Base-by-base conservation (phyloP, 768 basidiomycete species). In the Boletus tylopilopsis region DNA sequence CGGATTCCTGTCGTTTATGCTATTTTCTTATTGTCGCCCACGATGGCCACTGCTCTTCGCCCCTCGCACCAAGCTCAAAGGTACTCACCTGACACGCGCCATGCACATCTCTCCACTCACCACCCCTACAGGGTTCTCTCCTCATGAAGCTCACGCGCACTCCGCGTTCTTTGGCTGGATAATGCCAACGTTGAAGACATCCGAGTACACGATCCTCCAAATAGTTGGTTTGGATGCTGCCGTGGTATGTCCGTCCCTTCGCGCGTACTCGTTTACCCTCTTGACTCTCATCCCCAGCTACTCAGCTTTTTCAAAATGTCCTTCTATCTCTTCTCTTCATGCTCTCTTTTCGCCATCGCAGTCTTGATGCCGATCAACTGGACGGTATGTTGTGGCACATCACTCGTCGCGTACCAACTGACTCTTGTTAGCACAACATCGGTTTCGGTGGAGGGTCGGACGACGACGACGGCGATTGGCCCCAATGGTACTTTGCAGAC, bases 141-240 rank as follows among this genome's bases (percentile, higher is more conserved):
- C 93, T 18, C 90, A 93, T 56, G 92, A 94, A 67, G 93, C 89
- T 0, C 93, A 94, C 62, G 83, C 84, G 3, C 87, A 90, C 58
- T 77, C 81, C 51, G 83, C 87, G 0, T 90, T 96, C 72, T 93
- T 96, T 69, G 93, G 93, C 22, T 99, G 96, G 95, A 89, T 99
- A 45, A 70, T 95, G 57, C 95, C 95, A 1, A 98, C 95, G 0
- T 77, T 97, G 36, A 74, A 79, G 50, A 93, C 87, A 0, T 94
- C 90, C 38, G 95, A 99, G 64, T 94, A 90, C 53, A 88, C 92
- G 0, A 83, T 99, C 4, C 75, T 99, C 3, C 94, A 97, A 68
- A 95, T 96, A 42, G 95, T 99, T 12, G 95, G 95, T 0, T 72
- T 99, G 35, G 95, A 99, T 68, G 95, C 95, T 35, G 94, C 93